Conservation (phyloP, 1,284 basidiomycete species). For the Omphalotus olearius region DNA sequence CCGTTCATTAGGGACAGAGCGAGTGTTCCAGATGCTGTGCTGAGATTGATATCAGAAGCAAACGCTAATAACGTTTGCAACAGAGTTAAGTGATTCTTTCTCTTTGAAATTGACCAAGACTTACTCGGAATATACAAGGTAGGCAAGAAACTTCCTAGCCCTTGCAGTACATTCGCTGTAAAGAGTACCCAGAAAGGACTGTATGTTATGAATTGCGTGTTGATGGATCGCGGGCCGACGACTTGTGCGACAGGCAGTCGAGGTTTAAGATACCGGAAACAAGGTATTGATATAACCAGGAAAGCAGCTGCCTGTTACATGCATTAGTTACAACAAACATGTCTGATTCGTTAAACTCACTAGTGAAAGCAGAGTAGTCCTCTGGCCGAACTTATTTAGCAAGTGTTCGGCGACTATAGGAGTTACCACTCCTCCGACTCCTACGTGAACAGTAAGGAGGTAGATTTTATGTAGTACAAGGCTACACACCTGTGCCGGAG, state of each 20-base stretch:
- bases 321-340: background rate
- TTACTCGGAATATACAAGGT: slow-evolving; percentile 14
- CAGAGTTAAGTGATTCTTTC: background rate
- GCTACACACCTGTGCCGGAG: slow-evolving; percentile 12
- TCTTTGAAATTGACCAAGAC: background rate
- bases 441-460: background rate
- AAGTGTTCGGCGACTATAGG: slow-evolving; percentile 10
- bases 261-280: slow-evolving; percentile 12
- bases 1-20: slow-evolving; percentile 13
- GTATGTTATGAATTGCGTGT: slow-evolving; percentile 7
- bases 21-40: slow-evolving; percentile 9
- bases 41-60: slow-evolving; percentile 12
- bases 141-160: slow-evolving; percentile 14
- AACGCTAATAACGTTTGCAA: slow-evolving; percentile 5
- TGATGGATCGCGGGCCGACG: slow-evolving; percentile 8
- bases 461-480: background rate
- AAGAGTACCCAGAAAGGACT: slow-evolving; percentile 12
- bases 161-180: slow-evolving; percentile 12
- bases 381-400: slow-evolving; percentile 10
- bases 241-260: slow-evolving; percentile 12
- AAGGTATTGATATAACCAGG: slow-evolving; percentile 4
- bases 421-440: slow-evolving; percentile 12
- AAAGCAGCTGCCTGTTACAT: slow-evolving; percentile 8
- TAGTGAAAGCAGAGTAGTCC: slow-evolving; percentile 7
- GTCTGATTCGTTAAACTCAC: slow-evolving; percentile 1